Percentiles rank a stretch among this genome's conserved stretches.
Evolutionary conservation across 768 basidiomycete species (phyloP).

Genomic region (Rhizopogon roseolus): DNA sequence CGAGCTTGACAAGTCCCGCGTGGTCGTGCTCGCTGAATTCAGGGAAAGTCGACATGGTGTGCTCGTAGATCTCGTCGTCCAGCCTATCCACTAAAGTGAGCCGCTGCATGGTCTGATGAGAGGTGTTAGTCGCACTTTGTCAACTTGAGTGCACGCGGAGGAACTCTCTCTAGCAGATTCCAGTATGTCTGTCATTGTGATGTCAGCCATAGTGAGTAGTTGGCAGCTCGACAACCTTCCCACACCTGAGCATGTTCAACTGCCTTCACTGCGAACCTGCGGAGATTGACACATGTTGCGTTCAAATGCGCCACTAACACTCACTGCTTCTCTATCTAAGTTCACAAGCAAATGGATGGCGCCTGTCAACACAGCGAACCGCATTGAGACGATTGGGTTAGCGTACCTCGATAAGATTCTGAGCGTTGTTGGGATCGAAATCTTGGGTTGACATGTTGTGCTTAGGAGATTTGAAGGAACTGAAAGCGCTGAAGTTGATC

Average conservation of each 20-base stretch:
- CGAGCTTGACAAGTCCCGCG: slow-evolving; percentile 49
- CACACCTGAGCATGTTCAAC: slow-evolving; percentile 94
- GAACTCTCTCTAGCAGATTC: slow-evolving; percentile 82
- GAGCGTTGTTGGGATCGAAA: slow-evolving; percentile 90
- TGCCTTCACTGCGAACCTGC: slow-evolving; percentile 62
- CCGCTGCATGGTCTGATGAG: slow-evolving; percentile 8
- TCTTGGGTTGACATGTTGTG: slow-evolving; percentile 39
- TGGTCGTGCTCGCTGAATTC: slow-evolving; percentile 56
- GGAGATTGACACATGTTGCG: not conserved
- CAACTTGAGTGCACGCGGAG: slow-evolving; percentile 70
- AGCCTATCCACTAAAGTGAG: slow-evolving; percentile 38
- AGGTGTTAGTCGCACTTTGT: slow-evolving; percentile 57
- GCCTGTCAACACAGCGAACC: not conserved
- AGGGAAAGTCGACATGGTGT: slow-evolving; percentile 75
- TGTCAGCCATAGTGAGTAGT: slow-evolving; percentile 1
- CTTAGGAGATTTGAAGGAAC: slow-evolving; percentile 2
- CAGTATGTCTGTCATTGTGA: slow-evolving; percentile 73
- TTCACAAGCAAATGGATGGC: not conserved
- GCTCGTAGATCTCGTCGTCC: slow-evolving; percentile 89
- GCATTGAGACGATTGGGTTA: not conserved
- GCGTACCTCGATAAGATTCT: slow-evolving; percentile 83
- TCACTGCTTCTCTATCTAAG: slow-evolving; percentile 94
- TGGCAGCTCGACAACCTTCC: slow-evolving; percentile 5
- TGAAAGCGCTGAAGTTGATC: not conserved
- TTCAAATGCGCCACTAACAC: slow-evolving; percentile 20